phyloP scores from a whole-genome alignment of 768 basidiomycete species.

The Lactarius psammicola region DNA sequence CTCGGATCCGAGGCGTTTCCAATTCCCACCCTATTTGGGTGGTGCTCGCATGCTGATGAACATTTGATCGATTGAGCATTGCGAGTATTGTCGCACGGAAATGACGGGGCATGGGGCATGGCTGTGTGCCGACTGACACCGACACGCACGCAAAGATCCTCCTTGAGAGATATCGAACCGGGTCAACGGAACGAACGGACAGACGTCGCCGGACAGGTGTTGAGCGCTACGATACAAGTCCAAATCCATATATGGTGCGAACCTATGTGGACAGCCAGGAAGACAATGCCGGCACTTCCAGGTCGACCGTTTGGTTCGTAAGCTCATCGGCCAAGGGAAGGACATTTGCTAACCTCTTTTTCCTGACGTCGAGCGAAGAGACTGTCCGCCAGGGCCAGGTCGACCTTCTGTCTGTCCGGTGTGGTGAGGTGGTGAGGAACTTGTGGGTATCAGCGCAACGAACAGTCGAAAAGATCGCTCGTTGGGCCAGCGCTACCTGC shows the following conservation, averaged over 20 bases:
- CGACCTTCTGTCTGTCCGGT: neutral
- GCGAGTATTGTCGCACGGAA: conserved; percentile 5
- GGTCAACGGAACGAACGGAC: neutral
- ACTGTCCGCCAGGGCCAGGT: neutral
- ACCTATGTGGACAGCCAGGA: neutral
- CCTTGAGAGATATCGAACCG: neutral
- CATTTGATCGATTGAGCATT: conserved; percentile 1
- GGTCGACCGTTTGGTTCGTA: neutral
- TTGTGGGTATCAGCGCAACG: neutral
- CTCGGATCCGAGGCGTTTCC: neutral
- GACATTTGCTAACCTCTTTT: neutral
- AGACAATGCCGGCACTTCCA: neutral
- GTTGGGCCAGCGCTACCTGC: neutral
- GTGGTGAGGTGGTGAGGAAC: neutral
- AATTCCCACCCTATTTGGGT: neutral
- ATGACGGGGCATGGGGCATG: conserved; percentile 2
- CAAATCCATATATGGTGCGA: neutral
- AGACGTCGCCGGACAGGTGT: neutral
- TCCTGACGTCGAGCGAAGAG: neutral
- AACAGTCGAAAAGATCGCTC: neutral
- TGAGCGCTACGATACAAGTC: neutral
- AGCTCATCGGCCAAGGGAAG: neutral
- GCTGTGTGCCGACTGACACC: neutral
- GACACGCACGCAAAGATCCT: neutral
- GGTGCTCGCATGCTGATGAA: neutral